A percentile compares a stretch with the other conserved stretches of the same genome.
phyloP scores from a whole-genome alignment of 345 rosid species.

The Populus davidiana region DNA sequence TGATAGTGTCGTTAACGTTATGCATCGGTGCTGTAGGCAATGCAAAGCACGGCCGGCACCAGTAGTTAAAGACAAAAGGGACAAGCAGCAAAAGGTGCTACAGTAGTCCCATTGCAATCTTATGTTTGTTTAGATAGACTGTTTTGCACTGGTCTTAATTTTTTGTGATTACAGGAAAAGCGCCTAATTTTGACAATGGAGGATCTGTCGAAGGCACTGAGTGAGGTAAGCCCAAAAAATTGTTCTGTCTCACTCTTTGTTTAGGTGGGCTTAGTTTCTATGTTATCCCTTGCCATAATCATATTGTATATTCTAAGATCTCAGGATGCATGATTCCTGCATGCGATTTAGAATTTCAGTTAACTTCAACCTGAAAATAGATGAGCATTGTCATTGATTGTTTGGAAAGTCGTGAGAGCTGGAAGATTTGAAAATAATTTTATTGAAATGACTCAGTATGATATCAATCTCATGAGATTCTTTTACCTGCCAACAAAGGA shows the following conservation, averaged over 20 bases:
- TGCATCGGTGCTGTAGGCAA: conserved; percentile 43
- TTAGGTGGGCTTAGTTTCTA: neutral
- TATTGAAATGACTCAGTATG: too few relatives aligned
- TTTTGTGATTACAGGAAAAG: conserved; percentile 61
- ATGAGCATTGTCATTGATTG: too few relatives aligned
- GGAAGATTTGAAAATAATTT: too few relatives aligned
- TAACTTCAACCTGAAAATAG: too few relatives aligned
- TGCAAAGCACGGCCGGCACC: conserved; percentile 90
- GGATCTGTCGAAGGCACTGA: conserved; percentile 84
- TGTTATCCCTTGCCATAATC: neutral
- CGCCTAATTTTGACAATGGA: conserved; percentile 87
- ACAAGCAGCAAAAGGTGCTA: conserved; percentile 86
- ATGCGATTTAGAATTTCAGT: too few relatives aligned
- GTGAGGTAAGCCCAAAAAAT: conserved; percentile 48
- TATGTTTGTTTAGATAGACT: neutral
- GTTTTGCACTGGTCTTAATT: conserved; percentile 8
- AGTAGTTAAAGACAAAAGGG: conserved; percentile 84
- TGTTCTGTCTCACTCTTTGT: neutral
- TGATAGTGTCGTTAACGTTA: neutral
- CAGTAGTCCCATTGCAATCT: neutral
- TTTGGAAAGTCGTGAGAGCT: too few relatives aligned
- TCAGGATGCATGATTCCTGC: too few relatives aligned
- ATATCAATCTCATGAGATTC: too few relatives aligned
- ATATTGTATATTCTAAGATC: too few relatives aligned
- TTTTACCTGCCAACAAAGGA: too few relatives aligned